phyloP scores from a whole-genome alignment of 2,329 filamentous ascomycete genomes.

The Cytospora piceicola region DNA sequence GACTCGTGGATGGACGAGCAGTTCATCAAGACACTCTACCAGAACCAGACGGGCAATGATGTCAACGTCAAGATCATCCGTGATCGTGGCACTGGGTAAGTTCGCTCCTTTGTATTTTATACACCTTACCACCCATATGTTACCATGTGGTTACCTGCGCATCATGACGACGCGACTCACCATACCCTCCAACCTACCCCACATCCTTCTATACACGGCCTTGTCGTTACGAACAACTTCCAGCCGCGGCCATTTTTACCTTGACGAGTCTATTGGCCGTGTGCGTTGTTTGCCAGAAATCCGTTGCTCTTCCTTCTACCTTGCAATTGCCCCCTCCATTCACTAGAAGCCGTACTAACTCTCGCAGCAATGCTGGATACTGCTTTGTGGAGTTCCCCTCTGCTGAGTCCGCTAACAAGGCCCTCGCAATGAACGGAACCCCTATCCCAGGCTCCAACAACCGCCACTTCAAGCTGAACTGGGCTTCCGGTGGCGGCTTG shows the following conservation, averaged over 20 bases:
- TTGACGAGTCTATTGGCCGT: no score
- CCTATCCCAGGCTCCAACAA: slow-evolving; percentile 85
- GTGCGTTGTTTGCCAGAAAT: no score
- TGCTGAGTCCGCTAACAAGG: slow-evolving; percentile 86
- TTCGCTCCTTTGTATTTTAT: slow-evolving; percentile 19
- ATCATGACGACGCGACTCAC: not conserved
- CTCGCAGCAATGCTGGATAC: slow-evolving; percentile 86
- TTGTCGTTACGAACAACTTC: no score
- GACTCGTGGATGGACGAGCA: slow-evolving; percentile 99
- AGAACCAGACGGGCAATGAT: slow-evolving; percentile 85
- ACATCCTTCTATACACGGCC: no score
- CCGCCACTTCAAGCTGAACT: slow-evolving; percentile 98
- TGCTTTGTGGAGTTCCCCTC: slow-evolving; percentile 82
- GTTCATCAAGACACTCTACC: slow-evolving; percentile 92
- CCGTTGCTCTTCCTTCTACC: not conserved
- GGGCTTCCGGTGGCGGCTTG: slow-evolving; percentile 94
- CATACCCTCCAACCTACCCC: no score
- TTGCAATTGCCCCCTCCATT: not conserved
- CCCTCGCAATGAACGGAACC: slow-evolving; percentile 84
- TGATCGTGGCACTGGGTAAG: slow-evolving; percentile 95
- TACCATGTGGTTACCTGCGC: not conserved
- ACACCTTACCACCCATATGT: not conserved
- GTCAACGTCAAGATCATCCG: slow-evolving; percentile 99
- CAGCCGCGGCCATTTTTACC: no score
- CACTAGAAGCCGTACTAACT: slow-evolving; percentile 31